Percentiles rank a stretch among this genome's conserved stretches.
phyloP scores from a whole-genome alignment of 192 early-diverging fungal genomes.

The Fimicolochytrium jonesii region DNA sequence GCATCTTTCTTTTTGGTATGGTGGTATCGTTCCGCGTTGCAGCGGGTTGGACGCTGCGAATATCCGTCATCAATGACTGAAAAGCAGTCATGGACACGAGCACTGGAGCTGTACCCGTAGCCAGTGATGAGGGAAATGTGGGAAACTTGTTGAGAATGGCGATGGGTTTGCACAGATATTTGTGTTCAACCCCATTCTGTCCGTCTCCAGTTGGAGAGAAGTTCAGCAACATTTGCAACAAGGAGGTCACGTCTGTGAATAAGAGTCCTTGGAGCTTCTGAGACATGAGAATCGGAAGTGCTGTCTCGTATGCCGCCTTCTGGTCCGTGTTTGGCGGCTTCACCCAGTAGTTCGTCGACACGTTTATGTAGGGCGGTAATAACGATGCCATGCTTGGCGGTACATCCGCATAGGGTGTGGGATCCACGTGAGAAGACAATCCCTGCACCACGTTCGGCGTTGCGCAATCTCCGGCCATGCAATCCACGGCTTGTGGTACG shows the following conservation, averaged over 20 bases:
- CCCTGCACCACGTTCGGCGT: constrained; percentile 1
- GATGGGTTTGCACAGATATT: constrained; percentile 15
- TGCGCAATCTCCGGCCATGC: neutral
- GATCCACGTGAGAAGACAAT: neutral
- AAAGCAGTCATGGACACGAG: constrained; percentile 3
- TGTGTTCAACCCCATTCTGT: neutral
- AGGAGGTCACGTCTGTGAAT: neutral
- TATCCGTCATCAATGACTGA: neutral
- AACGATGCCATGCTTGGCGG: neutral
- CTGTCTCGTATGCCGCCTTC: neutral
- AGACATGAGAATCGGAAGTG: constrained; percentile 10
- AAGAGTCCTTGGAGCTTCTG: neutral
- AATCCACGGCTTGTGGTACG: too few relatives aligned
- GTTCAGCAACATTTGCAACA: neutral
- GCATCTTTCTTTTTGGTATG: neutral
- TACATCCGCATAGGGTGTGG: neutral
- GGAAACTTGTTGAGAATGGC: constrained; percentile 10
- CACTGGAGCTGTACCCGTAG: neutral
- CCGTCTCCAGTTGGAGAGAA: neutral
- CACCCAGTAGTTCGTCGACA: neutral
- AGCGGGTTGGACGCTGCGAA: neutral
- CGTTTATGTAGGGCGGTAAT: neutral
- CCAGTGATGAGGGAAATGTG: neutral
- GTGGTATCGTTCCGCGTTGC: neutral
- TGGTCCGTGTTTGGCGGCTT: neutral